Base-by-base conservation (phyloP, 1,284 basidiomycete genomes). In the Malassezia nana region DNA sequence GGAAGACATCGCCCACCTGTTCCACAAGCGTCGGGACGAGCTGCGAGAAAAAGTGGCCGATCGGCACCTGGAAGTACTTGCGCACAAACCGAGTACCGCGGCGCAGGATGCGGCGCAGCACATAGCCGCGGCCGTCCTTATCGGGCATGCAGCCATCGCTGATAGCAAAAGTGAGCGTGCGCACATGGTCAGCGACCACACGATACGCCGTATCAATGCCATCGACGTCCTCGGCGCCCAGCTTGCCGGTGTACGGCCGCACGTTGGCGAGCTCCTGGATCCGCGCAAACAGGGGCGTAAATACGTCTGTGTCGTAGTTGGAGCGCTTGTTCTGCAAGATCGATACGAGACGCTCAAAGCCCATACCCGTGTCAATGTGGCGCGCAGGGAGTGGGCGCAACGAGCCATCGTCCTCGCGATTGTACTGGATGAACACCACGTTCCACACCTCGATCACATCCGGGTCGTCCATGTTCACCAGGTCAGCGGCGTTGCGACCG, bases 391-490 rank as follows among this genome's bases (percentile, higher is more conserved):
- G 81, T 1, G 82, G 62, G 55, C 82, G 83, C 15, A 98, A 80
- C 15, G 83, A 82, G 48, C 87, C 86, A 58, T 90, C 86, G 35
- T 84, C 81, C 76, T 96, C 92, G 35, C 92, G 86, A 76, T 98
- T 98, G 79, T 87, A 98, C 70, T 95, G 90, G 72, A 98, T 96
- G 76, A 96, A 98, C 54, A 98, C 92, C 75, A 94, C 94, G 79
- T 98, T 98, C 92, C 92, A 98, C 67, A 98, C 91, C 77, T 98
- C 94, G 57, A 98, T 81, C 5, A 98, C 92, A 65, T 91, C 83
- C 4, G 92, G 88, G 72, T 98, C 90, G 74, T 96, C 89, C 68
- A 84, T 81, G 76, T 96, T 95, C 68, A 98, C 91, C 48, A 94
- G 83, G 67, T 85, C 79, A 5, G 90, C 82, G 40, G 90, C 92